Conservation (phyloP, 345 rosid species). For the Arabis hirsuta region DNA sequence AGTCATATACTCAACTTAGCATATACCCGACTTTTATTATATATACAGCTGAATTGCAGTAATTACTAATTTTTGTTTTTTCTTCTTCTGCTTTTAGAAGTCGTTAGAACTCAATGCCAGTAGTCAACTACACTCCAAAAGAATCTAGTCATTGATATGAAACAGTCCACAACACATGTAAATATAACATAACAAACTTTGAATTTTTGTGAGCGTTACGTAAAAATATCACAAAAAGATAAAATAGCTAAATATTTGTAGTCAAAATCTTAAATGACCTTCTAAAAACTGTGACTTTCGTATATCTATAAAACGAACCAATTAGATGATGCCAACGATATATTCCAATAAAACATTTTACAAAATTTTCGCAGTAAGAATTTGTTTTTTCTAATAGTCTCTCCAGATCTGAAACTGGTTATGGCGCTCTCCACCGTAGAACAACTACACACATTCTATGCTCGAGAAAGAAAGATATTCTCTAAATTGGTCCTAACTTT, state of each 20-base stretch:
- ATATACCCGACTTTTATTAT: too few relatives aligned
- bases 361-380: not conserved
- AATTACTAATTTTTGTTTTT: not conserved
- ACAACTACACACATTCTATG: constrained; percentile 42
- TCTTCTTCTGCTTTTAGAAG: not conserved
- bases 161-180: not conserved
- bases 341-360: not conserved
- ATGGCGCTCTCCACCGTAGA: constrained; percentile 38
- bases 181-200: constrained; percentile 2
- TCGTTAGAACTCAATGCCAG: not conserved
- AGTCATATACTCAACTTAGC: not conserved
- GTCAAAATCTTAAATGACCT: not conserved
- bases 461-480: constrained; percentile 48
- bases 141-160: constrained; percentile 7
- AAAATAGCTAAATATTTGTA: not conserved
- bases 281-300: not conserved
- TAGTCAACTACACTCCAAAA: constrained; percentile 17
- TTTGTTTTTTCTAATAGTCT: not conserved
- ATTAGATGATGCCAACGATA: not conserved
- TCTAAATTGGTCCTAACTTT: constrained; percentile 40
- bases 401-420: not conserved
- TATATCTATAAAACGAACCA: constrained; percentile 8
- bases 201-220: constrained; percentile 11
- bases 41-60: not conserved
- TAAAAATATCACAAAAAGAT: not conserved